Evolutionary conservation across 257 asterid genomes (phyloP).

Genomic region (Ballota nigra): DNA sequence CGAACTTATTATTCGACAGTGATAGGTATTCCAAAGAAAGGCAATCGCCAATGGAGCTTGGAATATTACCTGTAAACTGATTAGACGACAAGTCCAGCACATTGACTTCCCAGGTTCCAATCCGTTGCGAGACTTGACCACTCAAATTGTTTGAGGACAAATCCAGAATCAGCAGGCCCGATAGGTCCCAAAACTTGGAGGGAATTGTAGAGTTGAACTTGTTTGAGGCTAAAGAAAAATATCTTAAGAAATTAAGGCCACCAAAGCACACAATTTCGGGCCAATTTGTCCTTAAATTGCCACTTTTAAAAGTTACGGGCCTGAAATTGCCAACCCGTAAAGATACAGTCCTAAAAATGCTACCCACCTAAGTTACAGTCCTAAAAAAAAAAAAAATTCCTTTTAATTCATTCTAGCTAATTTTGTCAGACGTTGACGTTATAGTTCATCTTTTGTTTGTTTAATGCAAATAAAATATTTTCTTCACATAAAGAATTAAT

Average conservation of each 20-base stretch:
- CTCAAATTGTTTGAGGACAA: constrained; percentile 27
- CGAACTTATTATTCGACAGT: background rate
- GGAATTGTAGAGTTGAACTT: constrained; percentile 24
- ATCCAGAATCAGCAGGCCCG: constrained; percentile 13
- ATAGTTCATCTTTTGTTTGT: too few species aligned
- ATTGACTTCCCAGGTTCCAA: constrained; percentile 16
- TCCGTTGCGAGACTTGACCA: constrained; percentile 17
- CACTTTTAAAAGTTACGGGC: too few species aligned
- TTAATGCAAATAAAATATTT: too few species aligned
- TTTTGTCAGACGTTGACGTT: too few species aligned
- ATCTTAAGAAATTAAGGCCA: constrained; percentile 18
- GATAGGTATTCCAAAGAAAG: background rate
- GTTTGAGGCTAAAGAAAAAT: constrained; percentile 15
- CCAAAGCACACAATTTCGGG: too few species aligned
- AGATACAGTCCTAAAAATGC: too few species aligned
- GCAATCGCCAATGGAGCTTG: constrained; percentile 19
- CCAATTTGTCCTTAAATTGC: too few species aligned
- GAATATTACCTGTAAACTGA: constrained; percentile 30
- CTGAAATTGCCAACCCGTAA: too few species aligned
- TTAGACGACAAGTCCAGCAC: constrained; percentile 21
- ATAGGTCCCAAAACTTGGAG: constrained; percentile 20
- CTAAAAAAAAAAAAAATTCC: too few species aligned
- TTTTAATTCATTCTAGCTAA: too few species aligned
- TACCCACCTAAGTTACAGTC: too few species aligned
- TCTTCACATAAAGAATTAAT: too few species aligned